Percentiles rank a stretch among this genome's conserved stretches.
These are phyloP conservation scores for Aquanectria penicillioides DNA, from an alignment of 2,329 filamentous ascomycete genomes.

Conservation along the genomic window DNA sequence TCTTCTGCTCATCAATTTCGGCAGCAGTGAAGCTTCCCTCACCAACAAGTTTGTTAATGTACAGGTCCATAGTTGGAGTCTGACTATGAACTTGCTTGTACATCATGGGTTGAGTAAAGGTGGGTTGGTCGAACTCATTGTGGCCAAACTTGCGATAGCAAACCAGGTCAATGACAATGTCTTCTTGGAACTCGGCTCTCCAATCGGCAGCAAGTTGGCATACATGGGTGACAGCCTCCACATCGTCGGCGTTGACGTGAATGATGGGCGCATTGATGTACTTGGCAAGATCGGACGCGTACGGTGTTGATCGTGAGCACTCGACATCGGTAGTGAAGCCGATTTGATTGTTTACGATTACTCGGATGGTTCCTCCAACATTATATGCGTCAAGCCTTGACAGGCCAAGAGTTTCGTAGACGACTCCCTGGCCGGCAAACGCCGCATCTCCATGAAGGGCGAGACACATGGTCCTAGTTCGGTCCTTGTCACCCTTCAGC, in stretches of 20 bases:
- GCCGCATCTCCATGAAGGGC: slow-evolving; percentile 96
- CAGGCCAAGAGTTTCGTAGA: slow-evolving; percentile 98
- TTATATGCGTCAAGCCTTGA: slow-evolving; percentile 93
- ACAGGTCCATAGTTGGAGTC: slow-evolving; percentile 84
- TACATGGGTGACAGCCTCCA: slow-evolving; percentile 96
- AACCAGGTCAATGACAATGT: slow-evolving; percentile 96
- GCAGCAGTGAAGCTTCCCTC: slow-evolving; percentile 96
- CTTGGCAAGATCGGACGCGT: slow-evolving; percentile 99
- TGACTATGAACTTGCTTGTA: slow-evolving; percentile 94
- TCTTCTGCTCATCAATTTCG: slow-evolving; percentile 97
- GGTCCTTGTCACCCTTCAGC: slow-evolving; percentile 89
- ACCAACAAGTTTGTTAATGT: slow-evolving; percentile 86
- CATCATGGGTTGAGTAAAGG: slow-evolving; percentile 98
- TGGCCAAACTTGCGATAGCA: slow-evolving; percentile 99
- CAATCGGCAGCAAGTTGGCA: slow-evolving; percentile 97
- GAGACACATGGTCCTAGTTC: slow-evolving; percentile 91
- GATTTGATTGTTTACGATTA: slow-evolving; percentile 99
- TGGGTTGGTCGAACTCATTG: slow-evolving; percentile 99
- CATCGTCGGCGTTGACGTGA: slow-evolving; percentile 98
- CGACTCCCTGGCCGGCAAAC: slow-evolving; percentile 93
- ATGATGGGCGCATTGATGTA: slow-evolving; percentile 97
- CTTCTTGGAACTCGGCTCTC: slow-evolving; percentile 97
- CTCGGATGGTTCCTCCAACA: slow-evolving; percentile 93
- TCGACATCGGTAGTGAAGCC: slow-evolving; percentile 98
- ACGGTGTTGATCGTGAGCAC: slow-evolving; percentile 94